Conservation (phyloP, 2,329 filamentous ascomycete genomes). For the Paraphaeosphaeria minitans region DNA sequence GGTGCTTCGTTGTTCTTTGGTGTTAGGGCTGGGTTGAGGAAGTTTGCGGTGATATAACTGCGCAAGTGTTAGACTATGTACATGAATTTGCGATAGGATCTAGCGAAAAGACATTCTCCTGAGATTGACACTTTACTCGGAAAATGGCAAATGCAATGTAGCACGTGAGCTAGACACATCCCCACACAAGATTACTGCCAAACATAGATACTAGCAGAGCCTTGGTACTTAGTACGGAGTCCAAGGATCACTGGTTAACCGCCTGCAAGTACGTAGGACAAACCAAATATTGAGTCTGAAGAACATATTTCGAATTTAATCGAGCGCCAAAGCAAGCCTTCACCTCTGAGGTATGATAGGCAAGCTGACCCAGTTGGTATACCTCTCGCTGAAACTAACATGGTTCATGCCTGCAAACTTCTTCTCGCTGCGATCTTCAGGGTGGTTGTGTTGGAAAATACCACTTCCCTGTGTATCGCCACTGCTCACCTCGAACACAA, state of each 20-base stretch:
- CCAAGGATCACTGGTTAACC: background rate
- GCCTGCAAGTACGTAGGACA: background rate
- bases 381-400: constrained; percentile 57
- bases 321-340: background rate
- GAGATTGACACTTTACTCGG: no score
- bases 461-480: constrained; percentile 65
- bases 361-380: constrained; percentile 59
- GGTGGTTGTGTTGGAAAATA: constrained; percentile 60
- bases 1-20: constrained; percentile 34
- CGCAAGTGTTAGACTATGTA: background rate
- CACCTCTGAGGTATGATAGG: constrained; percentile 57
- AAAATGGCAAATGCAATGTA: background rate
- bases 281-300: background rate
- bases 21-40: constrained; percentile 31
- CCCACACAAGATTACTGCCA: no score
- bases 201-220: background rate
- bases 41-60: constrained; percentile 10
- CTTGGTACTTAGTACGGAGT: background rate
- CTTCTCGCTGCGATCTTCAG: constrained; percentile 52
- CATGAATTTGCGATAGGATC: background rate
- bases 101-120: no score
- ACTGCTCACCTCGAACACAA: constrained; percentile 61
- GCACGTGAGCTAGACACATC: background rate
- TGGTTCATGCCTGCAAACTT: constrained; percentile 58
- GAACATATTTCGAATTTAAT: background rate